Percentiles rank a stretch among this genome's conserved stretches.
These are phyloP conservation scores for bread wheat (Triticum aestivum) DNA, from an alignment of 176 grass and related monocot genomes.

Conservation along the genomic window IWGSC_CS_RefSeq_v2.1 NC_057796.1:183680657-183681156, in stretches of 20 bases:
- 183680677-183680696: too few species aligned
- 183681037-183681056: not conserved
- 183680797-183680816: not conserved
- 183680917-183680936: not conserved
- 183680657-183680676: too few species aligned
- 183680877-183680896: not conserved
- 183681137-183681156: not conserved
- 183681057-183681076: not conserved
- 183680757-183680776: not conserved
- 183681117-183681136: not conserved
- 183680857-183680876: conserved; percentile 3
- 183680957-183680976: not conserved
- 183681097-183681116: not conserved
- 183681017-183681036: conserved; percentile 6
- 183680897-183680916: not conserved
- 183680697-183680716: too few species aligned
- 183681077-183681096: not conserved
- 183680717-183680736: too few species aligned
- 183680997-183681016: not conserved
- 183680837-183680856: not conserved
- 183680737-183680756: too few species aligned
- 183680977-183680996: conserved; percentile 7
- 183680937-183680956: conserved; percentile 3
- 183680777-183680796: not conserved
- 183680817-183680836: not conserved